These are phyloP conservation scores for Boletus eberwhitei DNA, from an alignment of 768 basidiomycete species.

Conservation along the genomic window DNA sequence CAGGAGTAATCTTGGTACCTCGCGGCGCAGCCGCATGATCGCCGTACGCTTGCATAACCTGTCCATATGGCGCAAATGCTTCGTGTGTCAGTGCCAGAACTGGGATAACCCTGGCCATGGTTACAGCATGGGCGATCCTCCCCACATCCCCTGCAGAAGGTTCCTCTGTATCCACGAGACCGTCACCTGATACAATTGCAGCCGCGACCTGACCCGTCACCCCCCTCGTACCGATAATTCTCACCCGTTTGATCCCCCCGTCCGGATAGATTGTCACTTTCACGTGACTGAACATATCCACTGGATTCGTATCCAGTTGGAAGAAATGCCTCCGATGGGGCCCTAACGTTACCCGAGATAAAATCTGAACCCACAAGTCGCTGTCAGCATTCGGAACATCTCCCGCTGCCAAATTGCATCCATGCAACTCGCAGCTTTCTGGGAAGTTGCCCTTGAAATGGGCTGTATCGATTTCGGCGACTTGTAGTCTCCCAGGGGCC, in stretches of 20 bases:
- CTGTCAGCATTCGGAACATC: conserved; percentile 39
- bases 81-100: conserved; percentile 75
- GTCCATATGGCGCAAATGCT: conserved; percentile 84
- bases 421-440: conserved; percentile 79
- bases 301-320: conserved; percentile 66
- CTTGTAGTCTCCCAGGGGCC: conserved; percentile 65
- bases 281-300: conserved; percentile 71
- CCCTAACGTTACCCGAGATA: conserved; percentile 77
- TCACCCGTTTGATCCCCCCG: conserved; percentile 92
- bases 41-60: conserved; percentile 85
- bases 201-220: conserved; percentile 11
- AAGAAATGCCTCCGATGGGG: conserved; percentile 90
- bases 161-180: conserved; percentile 1
- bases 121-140: conserved; percentile 6
- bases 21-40: conserved; percentile 65
- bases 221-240: conserved; percentile 66
- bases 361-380: conserved; percentile 65
- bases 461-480: conserved; percentile 87
- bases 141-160: background rate
- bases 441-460: conserved; percentile 98
- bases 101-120: conserved; percentile 37
- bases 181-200: conserved; percentile 6
- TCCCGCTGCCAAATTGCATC: conserved; percentile 31
- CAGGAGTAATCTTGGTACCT: conserved; percentile 67
- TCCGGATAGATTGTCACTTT: conserved; percentile 90